phyloP scores from a whole-genome alignment of 169 alveolate species.

The Eimeria tenella region DNA sequence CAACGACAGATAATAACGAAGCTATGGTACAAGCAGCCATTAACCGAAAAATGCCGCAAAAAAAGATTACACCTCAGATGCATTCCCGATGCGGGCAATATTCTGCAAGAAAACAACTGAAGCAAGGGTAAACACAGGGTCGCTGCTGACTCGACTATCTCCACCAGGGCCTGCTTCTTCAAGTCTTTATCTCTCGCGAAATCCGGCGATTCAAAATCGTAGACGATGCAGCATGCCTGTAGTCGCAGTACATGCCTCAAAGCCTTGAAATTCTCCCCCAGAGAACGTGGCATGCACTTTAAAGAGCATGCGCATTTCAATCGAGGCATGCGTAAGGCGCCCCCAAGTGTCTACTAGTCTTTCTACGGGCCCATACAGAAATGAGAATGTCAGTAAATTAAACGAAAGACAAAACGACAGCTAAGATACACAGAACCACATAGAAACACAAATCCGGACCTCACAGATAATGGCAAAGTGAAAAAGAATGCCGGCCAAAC shows the following conservation, averaged over 20 bases:
- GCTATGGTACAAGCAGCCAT: not conserved
- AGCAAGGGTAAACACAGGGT: not conserved
- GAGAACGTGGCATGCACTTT: too few species aligned
- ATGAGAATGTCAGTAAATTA: too few species aligned
- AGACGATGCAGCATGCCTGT: slow-evolving; percentile 88
- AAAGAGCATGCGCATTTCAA: too few species aligned
- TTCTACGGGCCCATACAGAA: too few species aligned
- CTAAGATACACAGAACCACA: not conserved
- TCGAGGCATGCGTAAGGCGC: too few species aligned
- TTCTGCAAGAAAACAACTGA: not conserved
- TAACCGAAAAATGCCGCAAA: not conserved
- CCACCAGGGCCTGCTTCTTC: slow-evolving; percentile 91
- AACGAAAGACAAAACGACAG: not conserved
- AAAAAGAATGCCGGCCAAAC: not conserved
- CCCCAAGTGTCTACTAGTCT: too few species aligned
- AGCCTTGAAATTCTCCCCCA: too few species aligned
- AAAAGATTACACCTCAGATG: not conserved
- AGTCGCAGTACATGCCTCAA: not conserved
- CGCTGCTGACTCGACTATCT: slow-evolving; percentile 88
- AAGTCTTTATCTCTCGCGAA: slow-evolving; percentile 87
- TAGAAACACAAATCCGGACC: not conserved
- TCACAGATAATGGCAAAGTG: too few species aligned
- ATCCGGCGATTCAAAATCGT: slow-evolving; percentile 84
- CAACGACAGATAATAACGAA: not conserved
- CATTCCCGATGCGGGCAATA: not conserved